Evolutionary conservation across 192 early-diverging fungal species (phyloP), one percentile per base, ranked within the genome.

Genomic region (Umbelopsis isabellina): DNA sequence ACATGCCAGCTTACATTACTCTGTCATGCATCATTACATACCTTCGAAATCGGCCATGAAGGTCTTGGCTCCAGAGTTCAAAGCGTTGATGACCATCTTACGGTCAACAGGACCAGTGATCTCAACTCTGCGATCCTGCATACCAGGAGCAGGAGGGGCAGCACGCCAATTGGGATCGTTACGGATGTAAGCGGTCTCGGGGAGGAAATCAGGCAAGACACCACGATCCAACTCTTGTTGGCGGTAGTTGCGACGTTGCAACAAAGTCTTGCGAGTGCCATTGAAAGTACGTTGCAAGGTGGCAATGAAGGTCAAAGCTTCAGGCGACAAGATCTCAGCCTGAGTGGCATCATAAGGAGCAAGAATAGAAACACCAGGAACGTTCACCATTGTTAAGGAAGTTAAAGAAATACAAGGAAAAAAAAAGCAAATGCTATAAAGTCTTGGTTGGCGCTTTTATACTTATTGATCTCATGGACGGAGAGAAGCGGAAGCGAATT

Each of bases 81-180:
- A 88, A 49, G 97, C 97, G 73, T 98, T 98, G 84, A 98, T 98
- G 76, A 98, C 95, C 97, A 98, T 98, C 84, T 98, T 98, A 78
- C 97, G 91, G 84, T 97, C 95, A 49, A 97, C 95, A 8, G 97
- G 97, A 23, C 97, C 95, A 48, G 95, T 98, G 82, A 98, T 98
- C 82, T 98, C 97, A 66, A 98, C 95, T 65, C 95, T 90, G 50
- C 97, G 90, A 79, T 97, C 95, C 23, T 88, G 82, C 41, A 98
- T 82, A 3, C 95, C 95, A 4, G 94, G 97, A 13, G 94, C 95
- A 69, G 95, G 97, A 46, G 78, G 77, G 49, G 97, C 94, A 8
- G 88, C 95, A 67, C 87, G 89, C 97, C 95, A 98, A 46, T 89
- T 92, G 49, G 89, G 84, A 79, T 97, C 91, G 65, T 91, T 92